A percentile compares a stretch with the other conserved stretches of the same genome.
Conservation (phyloP, 805 yeast species). For the Clavispora carvajalis region DNA sequence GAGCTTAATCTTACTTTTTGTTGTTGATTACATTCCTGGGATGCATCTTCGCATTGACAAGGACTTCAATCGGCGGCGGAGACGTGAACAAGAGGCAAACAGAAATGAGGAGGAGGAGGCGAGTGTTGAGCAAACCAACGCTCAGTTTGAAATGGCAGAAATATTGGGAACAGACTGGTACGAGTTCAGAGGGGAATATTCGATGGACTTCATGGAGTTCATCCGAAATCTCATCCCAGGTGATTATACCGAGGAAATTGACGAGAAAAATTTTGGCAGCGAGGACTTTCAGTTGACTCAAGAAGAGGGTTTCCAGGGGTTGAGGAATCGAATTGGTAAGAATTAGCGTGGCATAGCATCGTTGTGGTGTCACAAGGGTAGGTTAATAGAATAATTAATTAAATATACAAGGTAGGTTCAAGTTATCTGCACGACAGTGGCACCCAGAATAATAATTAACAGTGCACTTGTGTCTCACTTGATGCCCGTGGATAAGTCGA, state of each 20-base stretch:
- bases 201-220: conserved; percentile 38
- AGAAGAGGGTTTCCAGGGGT: neutral
- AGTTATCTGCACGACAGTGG: too few relatives aligned
- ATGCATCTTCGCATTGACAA: conserved; percentile 39
- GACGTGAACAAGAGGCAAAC: conserved; percentile 10
- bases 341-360: neutral
- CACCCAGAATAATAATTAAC: too few relatives aligned
- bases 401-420: neutral
- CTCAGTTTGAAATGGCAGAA: conserved; percentile 16
- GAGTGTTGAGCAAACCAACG: neutral
- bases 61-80: conserved; percentile 27
- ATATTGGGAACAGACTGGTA: conserved; percentile 33
- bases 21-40: conserved; percentile 37
- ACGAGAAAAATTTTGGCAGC: conserved; percentile 1
- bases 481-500: too few relatives aligned
- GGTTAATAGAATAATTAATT: neutral
- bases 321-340: neutral
- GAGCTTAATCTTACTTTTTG: conserved; percentile 26
- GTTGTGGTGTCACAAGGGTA: neutral
- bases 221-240: conserved; percentile 32
- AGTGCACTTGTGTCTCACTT: too few relatives aligned
- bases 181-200: conserved; percentile 37
- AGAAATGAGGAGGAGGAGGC: conserved; percentile 2
- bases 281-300: conserved; percentile 1
- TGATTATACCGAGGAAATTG: conserved; percentile 24